Conservation (phyloP, 2,329 filamentous ascomycete species). For the Penicillium capsulatum region DNA sequence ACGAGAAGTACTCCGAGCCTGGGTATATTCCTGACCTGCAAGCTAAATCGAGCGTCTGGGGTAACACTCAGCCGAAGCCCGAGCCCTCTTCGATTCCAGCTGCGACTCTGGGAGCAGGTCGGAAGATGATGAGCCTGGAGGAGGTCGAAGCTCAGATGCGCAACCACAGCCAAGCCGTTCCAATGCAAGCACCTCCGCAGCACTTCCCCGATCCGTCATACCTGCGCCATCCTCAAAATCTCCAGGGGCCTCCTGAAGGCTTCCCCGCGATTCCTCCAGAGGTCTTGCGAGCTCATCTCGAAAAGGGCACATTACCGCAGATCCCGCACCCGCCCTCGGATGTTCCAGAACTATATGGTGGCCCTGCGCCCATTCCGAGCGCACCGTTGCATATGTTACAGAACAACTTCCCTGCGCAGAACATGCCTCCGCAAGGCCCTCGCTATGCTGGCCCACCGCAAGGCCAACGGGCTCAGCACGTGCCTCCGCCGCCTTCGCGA, state of each 20-base stretch:
- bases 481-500: conserved; percentile 35
- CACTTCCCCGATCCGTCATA: conserved; percentile 29
- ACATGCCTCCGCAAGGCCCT: conserved; percentile 35
- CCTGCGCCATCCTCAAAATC: conserved; percentile 31
- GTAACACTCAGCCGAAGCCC: conserved; percentile 52
- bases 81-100: conserved; percentile 17
- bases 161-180: conserved; percentile 50
- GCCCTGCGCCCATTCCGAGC: conserved; percentile 44
- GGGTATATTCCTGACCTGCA: conserved; percentile 85
- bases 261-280: conserved; percentile 41
- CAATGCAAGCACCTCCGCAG: conserved; percentile 28
- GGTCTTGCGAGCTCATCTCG: conserved; percentile 45
- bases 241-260: conserved; percentile 30
- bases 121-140: conserved; percentile 91
- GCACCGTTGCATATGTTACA: conserved; percentile 73
- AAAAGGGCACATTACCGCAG: conserved; percentile 36
- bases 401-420: conserved; percentile 61
- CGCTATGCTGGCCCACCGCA: conserved; percentile 37
- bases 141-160: conserved; percentile 95
- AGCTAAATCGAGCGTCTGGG: conserved; percentile 92
- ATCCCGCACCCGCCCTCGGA: conserved; percentile 38
- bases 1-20: conserved; percentile 83
- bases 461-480: conserved; percentile 34
- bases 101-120: conserved; percentile 33
- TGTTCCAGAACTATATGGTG: conserved; percentile 41